Base-by-base conservation (phyloP, 352 stramenopile species). In the Halophytophthora batemanensis region DNA sequence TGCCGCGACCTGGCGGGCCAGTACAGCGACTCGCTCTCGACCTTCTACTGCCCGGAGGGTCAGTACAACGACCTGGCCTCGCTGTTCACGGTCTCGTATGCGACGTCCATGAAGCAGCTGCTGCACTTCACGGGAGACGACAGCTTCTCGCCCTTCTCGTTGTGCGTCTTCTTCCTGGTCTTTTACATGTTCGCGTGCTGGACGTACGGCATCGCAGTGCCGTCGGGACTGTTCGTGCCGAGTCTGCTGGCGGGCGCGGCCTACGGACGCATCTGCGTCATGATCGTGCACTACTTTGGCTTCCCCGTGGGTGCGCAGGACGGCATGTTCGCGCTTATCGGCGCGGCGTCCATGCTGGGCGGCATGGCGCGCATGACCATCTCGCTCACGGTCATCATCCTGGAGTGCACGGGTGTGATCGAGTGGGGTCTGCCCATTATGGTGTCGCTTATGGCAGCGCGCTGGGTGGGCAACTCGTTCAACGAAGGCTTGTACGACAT, bases 401-500 rank as follows among this genome's bases (percentile, higher is more conserved):
- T 99, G 15, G 96, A 99, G 65, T 97, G 94, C 43, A 99, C 97
- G n/a, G 96, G 96, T 25, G 96, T 98, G 61, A 97, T 99, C 54
- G 90, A 98, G 66, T 99, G 98, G 78, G 91, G 97, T 48, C 77
- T 99, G 15, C 96, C 96, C 10, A 92, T 99, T 36, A 99, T 99
- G 97, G 75, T 99, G 36, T 90, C 94, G 21, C 76, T 99, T 1
- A 98, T 99, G 90, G 82, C 91, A 4, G 96, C 96, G 18, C 76
- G 96, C 12, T 98, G 96, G 74, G 96, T 98, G 19, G 97, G 97
- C 42, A 98, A 99, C 76, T 82, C 94, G 21, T 99, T 99, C 71
- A 99, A 98, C 69, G 93, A 99, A 59, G 93, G 95, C 15, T 71
- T 99, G 21, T 99, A 99, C 73, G 96, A 99, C 69, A 98, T 98